Conservation (phyloP, 2,329 filamentous ascomycete species). For the Colletotrichum sp. region DNA sequence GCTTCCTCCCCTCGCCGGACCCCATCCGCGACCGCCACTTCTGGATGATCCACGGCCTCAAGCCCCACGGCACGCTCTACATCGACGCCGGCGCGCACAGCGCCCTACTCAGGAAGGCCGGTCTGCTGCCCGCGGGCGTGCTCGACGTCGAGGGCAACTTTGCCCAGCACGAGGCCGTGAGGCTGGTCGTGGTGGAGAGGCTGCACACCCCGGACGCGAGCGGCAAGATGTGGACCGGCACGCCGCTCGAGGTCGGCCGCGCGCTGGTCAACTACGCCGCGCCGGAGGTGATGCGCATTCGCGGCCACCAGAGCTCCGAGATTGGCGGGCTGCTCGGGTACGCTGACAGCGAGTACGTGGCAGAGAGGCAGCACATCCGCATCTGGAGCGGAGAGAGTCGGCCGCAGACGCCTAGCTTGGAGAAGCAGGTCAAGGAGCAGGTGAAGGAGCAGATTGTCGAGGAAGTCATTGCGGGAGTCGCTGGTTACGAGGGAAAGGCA, state of each 20-base stretch:
- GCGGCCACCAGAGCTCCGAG: constrained; percentile 81
- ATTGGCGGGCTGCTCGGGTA: constrained; percentile 85
- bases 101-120: constrained; percentile 82
- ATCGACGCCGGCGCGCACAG: constrained; percentile 89
- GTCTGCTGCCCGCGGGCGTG: constrained; percentile 88
- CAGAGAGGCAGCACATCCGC: constrained; percentile 85
- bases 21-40: constrained; percentile 94
- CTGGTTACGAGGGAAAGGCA: constrained; percentile 25
- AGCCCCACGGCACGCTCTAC: constrained; percentile 88
- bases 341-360: constrained; percentile 93
- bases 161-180: constrained; percentile 89
- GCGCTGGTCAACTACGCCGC: constrained; percentile 94
- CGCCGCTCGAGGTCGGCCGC: constrained; percentile 77
- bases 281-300: constrained; percentile 81
- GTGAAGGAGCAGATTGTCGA: constrained; percentile 9
- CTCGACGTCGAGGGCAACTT: constrained; percentile 89
- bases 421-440: constrained; percentile 22
- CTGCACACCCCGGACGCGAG: constrained; percentile 38
- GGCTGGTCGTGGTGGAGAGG: constrained; percentile 79
- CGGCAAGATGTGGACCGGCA: constrained; percentile 54
- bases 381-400: constrained; percentile 66
- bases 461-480: constrained; percentile 22
- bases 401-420: constrained; percentile 51
- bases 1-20: constrained; percentile 83
- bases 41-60: constrained; percentile 93